Evolutionary conservation across 1,284 basidiomycete genomes (phyloP), one percentile per base, ranked within the genome.

Genomic region (Sanghuangporus sanghuang): DNA sequence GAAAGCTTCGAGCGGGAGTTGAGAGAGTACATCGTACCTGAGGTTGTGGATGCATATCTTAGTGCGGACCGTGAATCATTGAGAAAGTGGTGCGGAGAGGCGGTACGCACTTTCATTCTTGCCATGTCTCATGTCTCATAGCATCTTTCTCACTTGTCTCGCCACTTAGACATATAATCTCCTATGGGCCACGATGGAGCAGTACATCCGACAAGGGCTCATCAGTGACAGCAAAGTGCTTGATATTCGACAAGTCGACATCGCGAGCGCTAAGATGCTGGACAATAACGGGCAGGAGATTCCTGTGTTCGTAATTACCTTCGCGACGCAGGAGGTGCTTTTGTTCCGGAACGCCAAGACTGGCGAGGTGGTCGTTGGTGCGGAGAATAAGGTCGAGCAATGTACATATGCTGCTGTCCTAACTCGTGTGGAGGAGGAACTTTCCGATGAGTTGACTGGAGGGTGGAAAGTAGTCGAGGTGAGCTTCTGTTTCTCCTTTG

Each of bases 381-480:
- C 90, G 8, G 93, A 96, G 71, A 83, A 95, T 71, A 85, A 87
- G 68, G 95, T 98, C 36, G 95, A 98, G 75, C 89, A 95, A 71
- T 97, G 95, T 72, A 87, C 87, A 40, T 99, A 99, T 74, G 93
- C 92, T 21, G 93, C 95, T 60, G 96, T 96, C 2, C 76, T 99
- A 66, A 98, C 95, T 5, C 84, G 96, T 50, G 76, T 93, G 49
- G 90, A 93, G 73, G 89, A 89, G 68, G 93, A 96, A 72, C 77
- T 96, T 61, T 87, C 88, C 52, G 92, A 98, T 71, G 92, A 96
- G 76, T 81, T 98, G 59, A 99, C 97, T 0, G 94, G 94, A 57
- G 97, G 97, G 9, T 99, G 97, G 97, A 98, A 98, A 77, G 86
- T 99, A 61, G 84, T 98, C 48, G 96, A 98, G 86, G 92, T 95